phyloP scores from a whole-genome alignment of 2,329 filamentous ascomycete species.

The Davidsoniella australis region DNA sequence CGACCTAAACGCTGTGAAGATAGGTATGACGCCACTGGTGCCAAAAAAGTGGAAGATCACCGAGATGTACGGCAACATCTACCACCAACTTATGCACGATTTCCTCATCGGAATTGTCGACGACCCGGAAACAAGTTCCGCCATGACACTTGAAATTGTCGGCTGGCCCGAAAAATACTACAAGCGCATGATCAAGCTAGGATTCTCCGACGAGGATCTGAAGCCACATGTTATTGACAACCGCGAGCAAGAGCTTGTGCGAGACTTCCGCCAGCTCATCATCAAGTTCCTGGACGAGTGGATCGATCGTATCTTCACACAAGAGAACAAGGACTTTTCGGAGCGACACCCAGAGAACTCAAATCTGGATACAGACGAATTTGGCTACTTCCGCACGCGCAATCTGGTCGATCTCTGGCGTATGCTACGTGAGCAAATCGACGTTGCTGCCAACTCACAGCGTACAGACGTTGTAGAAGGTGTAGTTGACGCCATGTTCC shows the following conservation, averaged over 20 bases:
- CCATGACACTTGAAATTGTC: slow-evolving; percentile 78
- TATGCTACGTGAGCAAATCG: slow-evolving; percentile 86
- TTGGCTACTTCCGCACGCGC: slow-evolving; percentile 81
- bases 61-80: slow-evolving; percentile 75
- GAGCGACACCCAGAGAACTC: slow-evolving; percentile 56
- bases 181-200: slow-evolving; percentile 82
- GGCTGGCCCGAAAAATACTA: slow-evolving; percentile 96
- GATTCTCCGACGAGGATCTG: slow-evolving; percentile 60
- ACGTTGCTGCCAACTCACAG: slow-evolving; percentile 68
- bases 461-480: slow-evolving; percentile 85
- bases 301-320: slow-evolving; percentile 81
- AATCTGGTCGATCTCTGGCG: slow-evolving; percentile 92
- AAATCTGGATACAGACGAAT: slow-evolving; percentile 72
- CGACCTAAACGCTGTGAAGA: slow-evolving; percentile 83
- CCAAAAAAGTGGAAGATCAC: slow-evolving; percentile 95
- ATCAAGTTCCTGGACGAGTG: slow-evolving; percentile 92
- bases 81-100: slow-evolving; percentile 90
- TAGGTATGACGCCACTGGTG: slow-evolving; percentile 82
- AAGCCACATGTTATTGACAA: slow-evolving; percentile 78
- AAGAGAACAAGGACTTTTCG: slow-evolving; percentile 67
- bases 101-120: slow-evolving; percentile 72
- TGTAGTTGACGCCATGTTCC: slow-evolving; percentile 90
- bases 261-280: slow-evolving; percentile 87
- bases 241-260: slow-evolving; percentile 74
- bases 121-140: slow-evolving; percentile 66